Evolutionary conservation across 208 protist species (phyloP), one percentile per base, ranked within the genome.

Genomic region (Entamoeba histolytica): DNA sequence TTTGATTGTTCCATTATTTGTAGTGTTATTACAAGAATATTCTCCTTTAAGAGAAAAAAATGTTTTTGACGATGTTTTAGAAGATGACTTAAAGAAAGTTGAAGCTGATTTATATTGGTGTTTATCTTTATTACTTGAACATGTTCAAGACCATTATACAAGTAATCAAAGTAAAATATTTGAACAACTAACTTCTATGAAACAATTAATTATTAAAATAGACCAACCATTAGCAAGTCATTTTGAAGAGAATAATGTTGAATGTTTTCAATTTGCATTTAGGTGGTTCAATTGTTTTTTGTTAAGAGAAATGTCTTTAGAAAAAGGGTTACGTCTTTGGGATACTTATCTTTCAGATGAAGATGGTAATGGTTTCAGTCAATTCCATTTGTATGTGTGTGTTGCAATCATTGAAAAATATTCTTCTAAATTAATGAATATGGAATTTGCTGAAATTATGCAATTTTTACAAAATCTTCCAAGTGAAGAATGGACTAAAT

Each of bases 221-320:
- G 50, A 94, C 69, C 17, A 47, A 57, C 35, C 44, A 35, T 28
- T 91, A 8, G 57, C 35, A 92, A 49, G 15, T 7, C 93, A 94
- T 8, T 91, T 69, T 52, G 91, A 57, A 44, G 92, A 94, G 23
- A 92, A 93, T 19, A 73, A 93, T 47, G 55, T 92, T 51, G 8
- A 93, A 92, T 94, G 17, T 93, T 39, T 94, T 28, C 93, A 94
- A 49, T 94, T 94, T 94, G 91, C 73, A 49, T 94, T 94, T 93
- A 23, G 93, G 19, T 94, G 93, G 93, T 50, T 94, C 23, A 94
- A 94, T 49, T 94, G 93, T 47, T 93, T 94, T 14, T 49, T 94
- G 12, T 28, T 92, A 6, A 28, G 93, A 49, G 93, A 94, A 87
- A 87, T 94, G 35, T 49, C 93, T 49, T 44, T 31, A 5, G 28